These are phyloP conservation scores for Sugiyamaella boreocaroliniensis DNA, from an alignment of 805 yeast genomes.

Conservation along the genomic window DNA sequence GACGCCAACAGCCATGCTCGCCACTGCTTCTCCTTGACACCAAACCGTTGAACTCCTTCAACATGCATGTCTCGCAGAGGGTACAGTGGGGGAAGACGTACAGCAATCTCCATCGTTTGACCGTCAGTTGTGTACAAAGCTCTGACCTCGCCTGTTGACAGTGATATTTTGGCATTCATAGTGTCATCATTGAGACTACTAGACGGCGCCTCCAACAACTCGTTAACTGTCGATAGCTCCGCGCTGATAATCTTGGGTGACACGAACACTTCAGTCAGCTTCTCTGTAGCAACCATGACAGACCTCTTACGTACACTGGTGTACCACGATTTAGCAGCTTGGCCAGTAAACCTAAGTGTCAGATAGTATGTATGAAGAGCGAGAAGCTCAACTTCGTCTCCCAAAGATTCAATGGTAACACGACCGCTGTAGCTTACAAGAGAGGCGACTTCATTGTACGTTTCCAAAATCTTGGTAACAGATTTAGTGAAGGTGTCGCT, in stretches of 20 bases:
- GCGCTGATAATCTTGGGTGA: slow-evolving; percentile 57
- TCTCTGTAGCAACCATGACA: slow-evolving; percentile 52
- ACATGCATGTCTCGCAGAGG: slow-evolving; percentile 75
- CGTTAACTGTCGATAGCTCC: slow-evolving; percentile 48
- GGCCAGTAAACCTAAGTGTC: slow-evolving; percentile 46
- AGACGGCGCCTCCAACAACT: slow-evolving; percentile 30
- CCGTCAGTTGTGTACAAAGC: slow-evolving; percentile 78
- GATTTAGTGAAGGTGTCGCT: not conserved
- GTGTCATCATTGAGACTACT: slow-evolving; percentile 28
- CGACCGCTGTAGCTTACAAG: slow-evolving; percentile 13
- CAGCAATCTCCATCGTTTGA: slow-evolving; percentile 72
- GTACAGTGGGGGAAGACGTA: slow-evolving; percentile 64
- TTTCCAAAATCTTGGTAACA: slow-evolving; percentile 12
- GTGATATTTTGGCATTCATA: slow-evolving; percentile 54
- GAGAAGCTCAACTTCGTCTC: slow-evolving; percentile 35
- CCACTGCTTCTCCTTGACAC: slow-evolving; percentile 90
- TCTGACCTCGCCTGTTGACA: slow-evolving; percentile 57
- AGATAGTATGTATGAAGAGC: slow-evolving; percentile 24
- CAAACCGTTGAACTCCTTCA: slow-evolving; percentile 71
- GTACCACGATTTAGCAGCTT: slow-evolving; percentile 52
- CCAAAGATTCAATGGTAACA: slow-evolving; percentile 17
- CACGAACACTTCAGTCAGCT: slow-evolving; percentile 51
- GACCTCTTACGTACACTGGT: slow-evolving; percentile 61
- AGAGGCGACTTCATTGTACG: slow-evolving; percentile 13
- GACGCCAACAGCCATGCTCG: slow-evolving; percentile 92